A percentile compares a stretch with the other conserved stretches of the same genome.
Evolutionary conservation across 148 eudicot species (phyloP).

Genomic region (Arbutus unedo): DNA sequence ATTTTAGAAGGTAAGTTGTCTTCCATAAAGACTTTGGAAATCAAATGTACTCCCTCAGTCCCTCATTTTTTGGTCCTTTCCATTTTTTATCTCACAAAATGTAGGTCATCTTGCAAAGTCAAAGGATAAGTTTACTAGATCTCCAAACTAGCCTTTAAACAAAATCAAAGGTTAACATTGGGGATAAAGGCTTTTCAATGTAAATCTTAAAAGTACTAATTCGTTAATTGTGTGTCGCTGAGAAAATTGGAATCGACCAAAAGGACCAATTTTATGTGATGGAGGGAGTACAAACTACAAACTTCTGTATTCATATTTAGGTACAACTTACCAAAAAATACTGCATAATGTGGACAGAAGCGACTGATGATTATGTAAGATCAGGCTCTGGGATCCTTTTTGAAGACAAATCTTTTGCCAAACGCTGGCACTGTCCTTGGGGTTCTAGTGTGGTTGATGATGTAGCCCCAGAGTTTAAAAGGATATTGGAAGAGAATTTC

Average conservation of each 20-base stretch:
- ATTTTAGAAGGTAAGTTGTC: constrained; percentile 20
- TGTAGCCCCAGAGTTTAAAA: constrained; percentile 64
- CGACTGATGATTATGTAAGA: constrained; percentile 35
- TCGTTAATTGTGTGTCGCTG: not conserved
- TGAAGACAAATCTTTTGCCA: constrained; percentile 31
- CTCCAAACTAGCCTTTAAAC: not conserved
- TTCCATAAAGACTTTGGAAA: not conserved
- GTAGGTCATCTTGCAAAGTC: not conserved
- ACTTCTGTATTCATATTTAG: not conserved
- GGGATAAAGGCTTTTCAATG: not conserved
- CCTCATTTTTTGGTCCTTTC: not conserved
- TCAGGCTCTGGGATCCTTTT: constrained; percentile 27
- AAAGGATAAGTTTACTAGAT: not conserved
- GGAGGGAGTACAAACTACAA: not conserved
- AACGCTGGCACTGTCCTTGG: constrained; percentile 76
- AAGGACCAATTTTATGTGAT: not conserved
- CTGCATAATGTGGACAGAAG: constrained; percentile 12
- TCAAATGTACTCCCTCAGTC: not conserved
- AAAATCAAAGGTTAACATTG: not conserved
- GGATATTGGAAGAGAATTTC: constrained; percentile 61
- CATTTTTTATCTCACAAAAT: not conserved
- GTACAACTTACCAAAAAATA: not conserved
- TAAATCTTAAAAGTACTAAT: not conserved
- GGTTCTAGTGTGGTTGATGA: constrained; percentile 63
- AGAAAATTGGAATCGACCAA: not conserved